Evolutionary conservation across 306 rosid genomes (phyloP).

Genomic region (Luffa acutangula): DNA sequence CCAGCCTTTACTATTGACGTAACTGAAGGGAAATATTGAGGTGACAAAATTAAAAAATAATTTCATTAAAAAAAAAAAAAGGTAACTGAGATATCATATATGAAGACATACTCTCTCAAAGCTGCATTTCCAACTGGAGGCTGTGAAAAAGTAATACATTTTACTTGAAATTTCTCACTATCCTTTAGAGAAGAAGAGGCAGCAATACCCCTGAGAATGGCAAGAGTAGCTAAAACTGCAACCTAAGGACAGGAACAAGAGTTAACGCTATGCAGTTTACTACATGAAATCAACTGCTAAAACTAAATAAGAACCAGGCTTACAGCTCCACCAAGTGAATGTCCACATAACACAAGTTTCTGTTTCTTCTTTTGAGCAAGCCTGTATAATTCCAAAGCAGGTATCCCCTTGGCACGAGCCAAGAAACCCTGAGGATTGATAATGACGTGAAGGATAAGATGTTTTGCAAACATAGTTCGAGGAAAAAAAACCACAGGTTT

Average conservation of each 20-base stretch:
- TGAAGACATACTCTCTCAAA: constrained; percentile 68
- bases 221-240: constrained; percentile 92
- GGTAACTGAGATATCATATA: constrained; percentile 8
- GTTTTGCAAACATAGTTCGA: background rate
- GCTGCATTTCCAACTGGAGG: constrained; percentile 99
- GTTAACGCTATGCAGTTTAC: background rate
- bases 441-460: background rate
- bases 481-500: background rate
- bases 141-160: constrained; percentile 94
- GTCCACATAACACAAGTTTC: constrained; percentile 91
- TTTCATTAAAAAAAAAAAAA: background rate
- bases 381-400: constrained; percentile 86
- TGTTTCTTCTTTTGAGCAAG: constrained; percentile 94
- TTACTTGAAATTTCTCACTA: constrained; percentile 53
- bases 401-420: constrained; percentile 99
- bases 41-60: background rate
- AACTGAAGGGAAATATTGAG: constrained; percentile 34
- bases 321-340: constrained; percentile 99
- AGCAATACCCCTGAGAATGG: constrained; percentile 93
- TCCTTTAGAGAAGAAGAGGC: constrained; percentile 83
- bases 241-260: constrained; percentile 44
- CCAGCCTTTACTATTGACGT: constrained; percentile 88
- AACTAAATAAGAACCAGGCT: constrained; percentile 21
- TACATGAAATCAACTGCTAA: background rate
- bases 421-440: constrained; percentile 59